Conservation (phyloP, 768 basidiomycete genomes). For the Naganishia antarctica region DNA sequence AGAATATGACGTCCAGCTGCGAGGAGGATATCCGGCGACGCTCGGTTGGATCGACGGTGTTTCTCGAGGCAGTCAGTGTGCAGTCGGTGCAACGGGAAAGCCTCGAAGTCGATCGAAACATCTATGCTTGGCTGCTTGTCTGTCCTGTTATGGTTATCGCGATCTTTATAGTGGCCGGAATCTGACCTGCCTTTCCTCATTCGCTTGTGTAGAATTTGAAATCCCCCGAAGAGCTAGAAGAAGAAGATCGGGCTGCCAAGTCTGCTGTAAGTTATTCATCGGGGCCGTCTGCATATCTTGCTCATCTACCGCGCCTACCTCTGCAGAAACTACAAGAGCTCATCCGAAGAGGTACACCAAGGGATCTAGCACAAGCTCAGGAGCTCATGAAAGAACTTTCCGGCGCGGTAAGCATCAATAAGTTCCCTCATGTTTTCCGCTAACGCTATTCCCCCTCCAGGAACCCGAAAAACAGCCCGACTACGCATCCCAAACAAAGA, state of each 20-base stretch:
- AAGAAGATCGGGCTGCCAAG: conserved; percentile 89
- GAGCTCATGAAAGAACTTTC: conserved; percentile 94
- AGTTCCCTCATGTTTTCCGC: not conserved
- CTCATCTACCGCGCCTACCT: no score
- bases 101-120: no score
- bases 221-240: conserved; percentile 90
- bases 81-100: no score
- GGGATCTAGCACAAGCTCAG: conserved; percentile 90
- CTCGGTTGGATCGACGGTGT: no score
- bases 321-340: conserved; percentile 87
- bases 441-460: conserved; percentile 32
- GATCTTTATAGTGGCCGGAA: no score
- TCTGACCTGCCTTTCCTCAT: not conserved
- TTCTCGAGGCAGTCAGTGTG: no score
- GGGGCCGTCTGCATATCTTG: no score
- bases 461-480: conserved; percentile 92
- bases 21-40: no score
- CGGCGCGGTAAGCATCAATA: conserved; percentile 61
- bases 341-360: conserved; percentile 88
- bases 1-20: no score
- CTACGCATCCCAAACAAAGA: conserved; percentile 80
- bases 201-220: conserved; percentile 67
- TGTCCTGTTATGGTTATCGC: no score
- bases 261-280: conserved; percentile 59
- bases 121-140: no score